Evolutionary conservation across 2,329 filamentous ascomycete species (phyloP).

Genomic region (Eutypa lata): DNA sequence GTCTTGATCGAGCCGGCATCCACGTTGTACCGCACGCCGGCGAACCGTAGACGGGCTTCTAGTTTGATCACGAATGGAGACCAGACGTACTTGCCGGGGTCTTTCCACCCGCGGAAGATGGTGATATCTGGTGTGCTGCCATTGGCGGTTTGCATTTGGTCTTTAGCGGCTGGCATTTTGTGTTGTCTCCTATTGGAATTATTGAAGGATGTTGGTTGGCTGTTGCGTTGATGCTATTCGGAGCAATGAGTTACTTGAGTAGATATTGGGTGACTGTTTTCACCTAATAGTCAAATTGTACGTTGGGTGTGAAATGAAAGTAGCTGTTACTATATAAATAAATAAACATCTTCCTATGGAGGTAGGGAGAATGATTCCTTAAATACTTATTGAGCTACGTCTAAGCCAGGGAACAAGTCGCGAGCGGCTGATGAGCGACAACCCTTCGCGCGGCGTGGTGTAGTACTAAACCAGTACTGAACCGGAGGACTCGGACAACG

Average conservation of each 20-base stretch:
- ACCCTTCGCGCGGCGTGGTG: not conserved
- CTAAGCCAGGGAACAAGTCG: no score
- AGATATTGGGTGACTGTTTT: no score
- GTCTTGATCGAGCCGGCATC: conserved; percentile 40
- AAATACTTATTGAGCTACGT: no score
- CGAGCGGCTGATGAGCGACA: no score
- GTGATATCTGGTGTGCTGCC: conserved; percentile 24
- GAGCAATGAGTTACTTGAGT: no score
- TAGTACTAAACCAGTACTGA: not conserved
- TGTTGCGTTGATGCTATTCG: no score
- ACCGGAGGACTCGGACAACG: not conserved
- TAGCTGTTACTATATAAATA: no score
- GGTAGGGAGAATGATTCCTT: no score
- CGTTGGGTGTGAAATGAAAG: no score
- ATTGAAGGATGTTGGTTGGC: no score
- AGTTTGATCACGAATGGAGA: conserved; percentile 63
- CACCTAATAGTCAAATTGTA: no score
- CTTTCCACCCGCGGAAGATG: conserved; percentile 49
- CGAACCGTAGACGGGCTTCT: conserved; percentile 58
- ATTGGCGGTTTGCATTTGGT: not conserved
- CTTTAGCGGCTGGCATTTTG: not conserved
- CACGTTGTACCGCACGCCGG: conserved; percentile 41
- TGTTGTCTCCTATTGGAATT: not conserved
- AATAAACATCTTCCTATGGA: no score
- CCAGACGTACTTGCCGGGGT: conserved; percentile 45